phyloP scores from a whole-genome alignment of 768 basidiomycete species.

The Trametes cingulata region DNA sequence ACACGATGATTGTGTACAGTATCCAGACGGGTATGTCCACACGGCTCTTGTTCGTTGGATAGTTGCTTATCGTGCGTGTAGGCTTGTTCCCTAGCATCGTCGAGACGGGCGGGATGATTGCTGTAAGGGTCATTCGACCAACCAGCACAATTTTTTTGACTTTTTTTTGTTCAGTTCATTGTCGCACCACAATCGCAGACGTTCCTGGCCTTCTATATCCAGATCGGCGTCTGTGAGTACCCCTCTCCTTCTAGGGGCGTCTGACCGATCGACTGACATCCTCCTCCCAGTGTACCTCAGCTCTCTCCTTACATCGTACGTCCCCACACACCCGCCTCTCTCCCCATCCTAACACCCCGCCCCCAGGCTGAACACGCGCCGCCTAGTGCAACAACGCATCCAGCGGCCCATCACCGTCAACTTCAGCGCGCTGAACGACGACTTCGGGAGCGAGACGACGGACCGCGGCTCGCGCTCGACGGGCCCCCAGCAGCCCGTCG shows the following conservation, averaged over 20 bases:
- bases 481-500: not conserved
- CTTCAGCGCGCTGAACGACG: slow-evolving; percentile 4
- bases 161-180: not conserved
- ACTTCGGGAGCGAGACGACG: not conserved
- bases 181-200: not conserved
- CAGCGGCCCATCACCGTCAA: slow-evolving; percentile 4
- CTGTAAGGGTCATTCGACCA: too few relatives aligned
- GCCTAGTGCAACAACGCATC: not conserved
- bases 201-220: slow-evolving; percentile 5
- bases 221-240: slow-evolving; percentile 4
- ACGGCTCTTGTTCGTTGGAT: too few relatives aligned
- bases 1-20: slow-evolving; percentile 6
- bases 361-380: not conserved
- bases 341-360: not conserved
- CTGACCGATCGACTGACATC: not conserved
- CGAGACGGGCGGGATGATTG: slow-evolving; percentile 10
- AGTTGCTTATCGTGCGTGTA: too few relatives aligned
- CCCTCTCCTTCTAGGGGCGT: not conserved
- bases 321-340: not conserved
- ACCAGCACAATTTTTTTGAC: too few relatives aligned
- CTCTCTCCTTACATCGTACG: slow-evolving; percentile 8
- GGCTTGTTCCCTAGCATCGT: not conserved
- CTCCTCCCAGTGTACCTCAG: slow-evolving; percentile 1
- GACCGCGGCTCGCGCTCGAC: not conserved
- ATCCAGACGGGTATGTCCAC: not conserved